phyloP scores from a whole-genome alignment of 2,329 filamentous ascomycete species.

The Penicillium capsulatum region DNA sequence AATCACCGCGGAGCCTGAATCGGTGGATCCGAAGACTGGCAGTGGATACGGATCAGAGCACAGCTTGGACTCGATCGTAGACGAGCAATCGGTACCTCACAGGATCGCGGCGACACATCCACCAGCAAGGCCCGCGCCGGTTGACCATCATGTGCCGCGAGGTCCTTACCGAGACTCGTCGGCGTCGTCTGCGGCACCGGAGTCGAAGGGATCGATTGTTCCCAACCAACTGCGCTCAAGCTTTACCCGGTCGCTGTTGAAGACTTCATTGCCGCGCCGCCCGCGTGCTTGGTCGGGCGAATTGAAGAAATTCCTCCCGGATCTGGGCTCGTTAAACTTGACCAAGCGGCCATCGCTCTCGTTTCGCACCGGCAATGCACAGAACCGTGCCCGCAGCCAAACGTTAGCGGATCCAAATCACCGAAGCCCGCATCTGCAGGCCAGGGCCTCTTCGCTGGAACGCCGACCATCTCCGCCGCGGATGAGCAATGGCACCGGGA shows the following conservation, averaged over 20 bases:
- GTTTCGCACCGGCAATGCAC: constrained; percentile 25
- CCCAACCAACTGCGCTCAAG: constrained; percentile 21
- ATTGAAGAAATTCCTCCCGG: constrained; percentile 37
- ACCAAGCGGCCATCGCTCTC: constrained; percentile 30
- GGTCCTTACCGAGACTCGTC: constrained; percentile 16
- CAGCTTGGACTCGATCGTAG: no score
- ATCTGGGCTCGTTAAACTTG: constrained; percentile 25
- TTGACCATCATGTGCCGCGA: constrained; percentile 11
- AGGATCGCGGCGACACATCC: constrained; percentile 9
- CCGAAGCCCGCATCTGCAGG: neutral
- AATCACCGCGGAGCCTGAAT: constrained; percentile 34
- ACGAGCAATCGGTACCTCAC: neutral
- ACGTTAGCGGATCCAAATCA: constrained; percentile 14
- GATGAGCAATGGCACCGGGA: constrained; percentile 8
- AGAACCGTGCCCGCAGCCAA: constrained; percentile 29
- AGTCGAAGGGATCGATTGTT: constrained; percentile 14
- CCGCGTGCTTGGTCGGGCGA: constrained; percentile 38
- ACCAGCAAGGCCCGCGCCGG: constrained; percentile 2
- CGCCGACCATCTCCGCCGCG: constrained; percentile 8
- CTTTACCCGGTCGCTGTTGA: constrained; percentile 35
- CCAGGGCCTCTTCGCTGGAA: constrained; percentile 18
- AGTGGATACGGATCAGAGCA: neutral
- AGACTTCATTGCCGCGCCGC: constrained; percentile 30
- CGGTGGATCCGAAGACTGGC: constrained; percentile 9
- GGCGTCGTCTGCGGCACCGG: constrained; percentile 1